phyloP scores from a whole-genome alignment of 345 rosid genomes.

The Sisymbrium altissimum region DNA sequence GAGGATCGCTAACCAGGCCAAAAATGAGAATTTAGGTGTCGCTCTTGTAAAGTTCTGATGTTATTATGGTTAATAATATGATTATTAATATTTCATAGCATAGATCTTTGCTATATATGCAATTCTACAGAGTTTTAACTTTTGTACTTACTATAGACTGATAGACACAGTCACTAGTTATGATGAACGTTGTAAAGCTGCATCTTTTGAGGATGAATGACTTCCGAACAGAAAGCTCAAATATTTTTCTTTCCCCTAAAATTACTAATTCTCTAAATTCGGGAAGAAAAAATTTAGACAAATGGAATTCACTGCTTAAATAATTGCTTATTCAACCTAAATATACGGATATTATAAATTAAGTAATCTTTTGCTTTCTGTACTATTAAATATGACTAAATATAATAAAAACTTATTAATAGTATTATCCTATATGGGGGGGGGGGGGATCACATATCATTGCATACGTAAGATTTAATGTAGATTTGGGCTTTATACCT shows the following conservation, averaged over 20 bases:
- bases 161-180: neutral
- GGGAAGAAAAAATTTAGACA: neutral
- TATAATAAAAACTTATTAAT: neutral
- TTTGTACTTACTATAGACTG: neutral
- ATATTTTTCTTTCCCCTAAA: neutral
- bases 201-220: conserved; percentile 5
- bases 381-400: no score
- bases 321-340: neutral
- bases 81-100: neutral
- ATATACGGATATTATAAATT: neutral
- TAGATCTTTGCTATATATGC: neutral
- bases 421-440: neutral
- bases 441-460: conserved; percentile 5
- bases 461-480: conserved; percentile 6
- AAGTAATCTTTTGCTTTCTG: neutral
- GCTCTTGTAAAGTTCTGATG: neutral
- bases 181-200: neutral
- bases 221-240: neutral
- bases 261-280: neutral
- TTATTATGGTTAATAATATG: neutral
- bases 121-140: neutral
- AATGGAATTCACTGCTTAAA: neutral
- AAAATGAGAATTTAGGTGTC: no score
- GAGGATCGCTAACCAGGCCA: no score
- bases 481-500: neutral